Evolutionary conservation across 208 protist genomes (phyloP).

Genomic region (Acanthamoeba lenticulata): DNA sequence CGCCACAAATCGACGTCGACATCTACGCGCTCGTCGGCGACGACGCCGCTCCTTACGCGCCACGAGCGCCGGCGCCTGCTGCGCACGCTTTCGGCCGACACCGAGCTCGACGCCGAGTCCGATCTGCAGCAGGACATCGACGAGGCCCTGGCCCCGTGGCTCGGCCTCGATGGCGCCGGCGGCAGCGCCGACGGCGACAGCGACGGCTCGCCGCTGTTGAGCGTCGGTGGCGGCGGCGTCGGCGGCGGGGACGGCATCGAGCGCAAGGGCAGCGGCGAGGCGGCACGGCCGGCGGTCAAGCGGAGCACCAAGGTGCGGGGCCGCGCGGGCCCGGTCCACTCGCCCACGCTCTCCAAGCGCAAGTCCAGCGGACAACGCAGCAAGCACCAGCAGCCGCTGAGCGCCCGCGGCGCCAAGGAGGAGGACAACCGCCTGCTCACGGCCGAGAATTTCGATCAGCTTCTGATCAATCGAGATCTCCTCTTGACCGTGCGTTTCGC

Average conservation of each 20-base stretch:
- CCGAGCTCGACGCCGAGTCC: too few species aligned
- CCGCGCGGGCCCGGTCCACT: neutral
- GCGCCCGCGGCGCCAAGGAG: neutral
- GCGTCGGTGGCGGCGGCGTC: neutral
- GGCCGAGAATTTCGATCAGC: conserved; percentile 22
- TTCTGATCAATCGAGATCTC: neutral
- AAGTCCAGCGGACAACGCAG: neutral
- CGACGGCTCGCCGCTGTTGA: neutral
- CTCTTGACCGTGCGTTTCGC: neutral
- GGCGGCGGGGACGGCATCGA: neutral
- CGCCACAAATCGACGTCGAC: neutral
- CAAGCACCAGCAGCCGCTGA: neutral
- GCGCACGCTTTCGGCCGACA: neutral
- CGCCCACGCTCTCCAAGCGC: conserved; percentile 7
- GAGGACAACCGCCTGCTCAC: neutral
- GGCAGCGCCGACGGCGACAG: neutral
- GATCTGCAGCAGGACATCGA: too few species aligned
- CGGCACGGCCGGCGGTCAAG: neutral
- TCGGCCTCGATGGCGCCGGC: too few species aligned
- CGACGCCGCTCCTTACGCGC: neutral
- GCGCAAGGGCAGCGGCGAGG: neutral
- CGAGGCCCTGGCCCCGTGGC: neutral
- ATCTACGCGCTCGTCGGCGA: neutral
- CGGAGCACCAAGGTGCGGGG: neutral
- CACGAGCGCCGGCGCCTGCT: neutral